phyloP scores from a whole-genome alignment of 148 eudicot genomes.

The Polygonum maritimum region DNA sequence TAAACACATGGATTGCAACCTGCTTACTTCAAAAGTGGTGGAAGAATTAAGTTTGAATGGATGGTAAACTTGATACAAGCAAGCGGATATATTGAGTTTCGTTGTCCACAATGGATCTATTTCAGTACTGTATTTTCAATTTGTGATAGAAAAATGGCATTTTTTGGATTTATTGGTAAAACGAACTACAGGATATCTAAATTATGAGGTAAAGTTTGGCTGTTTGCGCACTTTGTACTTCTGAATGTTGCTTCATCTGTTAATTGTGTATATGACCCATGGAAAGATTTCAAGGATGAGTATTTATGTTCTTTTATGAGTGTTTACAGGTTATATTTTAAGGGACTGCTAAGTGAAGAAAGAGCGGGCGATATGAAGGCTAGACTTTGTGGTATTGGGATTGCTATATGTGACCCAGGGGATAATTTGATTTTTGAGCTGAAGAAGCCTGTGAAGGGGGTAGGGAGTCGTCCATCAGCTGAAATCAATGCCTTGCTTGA shows the following conservation, averaged over 20 bases:
- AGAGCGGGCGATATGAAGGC: constrained; percentile 14
- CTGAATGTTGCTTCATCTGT: background rate
- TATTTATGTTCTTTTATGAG: background rate
- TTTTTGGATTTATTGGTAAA: background rate
- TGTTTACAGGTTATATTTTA: constrained; percentile 44
- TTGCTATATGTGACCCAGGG: constrained; percentile 54
- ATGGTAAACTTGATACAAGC: background rate
- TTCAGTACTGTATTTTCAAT: background rate
- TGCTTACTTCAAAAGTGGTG: background rate
- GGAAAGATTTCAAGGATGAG: background rate
- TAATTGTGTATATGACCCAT: background rate
- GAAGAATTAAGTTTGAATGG: background rate
- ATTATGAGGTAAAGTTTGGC: background rate
- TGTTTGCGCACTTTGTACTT: background rate
- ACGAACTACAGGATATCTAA: background rate
- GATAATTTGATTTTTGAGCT: constrained; percentile 50
- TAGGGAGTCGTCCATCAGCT: constrained; percentile 11
- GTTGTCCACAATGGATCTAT: background rate
- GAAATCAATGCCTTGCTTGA: constrained; percentile 23
- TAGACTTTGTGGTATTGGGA: constrained; percentile 42
- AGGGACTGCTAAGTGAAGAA: constrained; percentile 51
- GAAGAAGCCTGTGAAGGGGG: constrained; percentile 20
- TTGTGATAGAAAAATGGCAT: background rate
- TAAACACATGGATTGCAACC: background rate
- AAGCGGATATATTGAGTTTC: background rate